Evolutionary conservation across 345 rosid species (phyloP).

Genomic region (Syzygium aqueum): DNA sequence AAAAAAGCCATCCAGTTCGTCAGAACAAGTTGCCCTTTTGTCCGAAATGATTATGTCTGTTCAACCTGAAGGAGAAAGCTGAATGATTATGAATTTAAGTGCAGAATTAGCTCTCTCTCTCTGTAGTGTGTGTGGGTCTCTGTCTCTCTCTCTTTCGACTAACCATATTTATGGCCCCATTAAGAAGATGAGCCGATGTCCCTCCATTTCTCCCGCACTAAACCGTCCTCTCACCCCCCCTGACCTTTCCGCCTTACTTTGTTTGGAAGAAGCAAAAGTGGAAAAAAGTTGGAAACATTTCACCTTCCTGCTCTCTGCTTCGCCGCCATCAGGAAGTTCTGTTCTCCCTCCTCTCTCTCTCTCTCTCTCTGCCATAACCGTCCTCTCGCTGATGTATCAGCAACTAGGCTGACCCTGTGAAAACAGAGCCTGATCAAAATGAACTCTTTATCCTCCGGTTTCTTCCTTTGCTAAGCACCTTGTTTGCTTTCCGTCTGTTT

Average conservation of each 20-base stretch:
- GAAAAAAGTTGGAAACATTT: background rate
- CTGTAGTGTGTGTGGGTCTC: background rate
- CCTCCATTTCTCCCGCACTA: background rate
- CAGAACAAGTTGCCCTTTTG: background rate
- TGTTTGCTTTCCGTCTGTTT: background rate
- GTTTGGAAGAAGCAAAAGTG: background rate
- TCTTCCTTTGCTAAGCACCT: background rate
- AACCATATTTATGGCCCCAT: background rate
- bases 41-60: background rate
- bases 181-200: background rate
- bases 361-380: background rate
- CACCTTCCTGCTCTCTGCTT: background rate
- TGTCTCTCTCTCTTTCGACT: background rate
- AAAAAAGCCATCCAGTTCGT: background rate
- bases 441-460: background rate
- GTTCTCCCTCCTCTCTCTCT: background rate
- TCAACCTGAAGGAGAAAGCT: background rate
- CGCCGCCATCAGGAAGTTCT: background rate
- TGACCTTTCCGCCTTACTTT: background rate
- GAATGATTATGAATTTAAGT: background rate
- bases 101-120: background rate
- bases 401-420: background rate
- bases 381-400: background rate
- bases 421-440: background rate
- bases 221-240: background rate